phyloP scores from a whole-genome alignment of 2,329 filamentous ascomycete genomes.

The Fusarium papillatum region DNA sequence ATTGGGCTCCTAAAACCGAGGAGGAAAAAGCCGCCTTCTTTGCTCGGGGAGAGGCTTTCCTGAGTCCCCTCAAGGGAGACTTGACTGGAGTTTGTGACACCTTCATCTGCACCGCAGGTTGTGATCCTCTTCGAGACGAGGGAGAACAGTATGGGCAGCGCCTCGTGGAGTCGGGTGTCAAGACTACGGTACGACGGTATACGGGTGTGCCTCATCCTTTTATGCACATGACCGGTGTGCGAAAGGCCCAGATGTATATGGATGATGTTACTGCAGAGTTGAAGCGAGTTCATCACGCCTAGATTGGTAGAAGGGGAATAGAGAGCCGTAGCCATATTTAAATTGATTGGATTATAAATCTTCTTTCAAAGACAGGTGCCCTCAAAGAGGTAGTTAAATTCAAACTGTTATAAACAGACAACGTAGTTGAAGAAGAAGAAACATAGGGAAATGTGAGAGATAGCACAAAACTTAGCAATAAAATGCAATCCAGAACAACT shows the following conservation, averaged over 20 bases:
- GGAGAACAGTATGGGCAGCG: background rate
- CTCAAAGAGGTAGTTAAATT: background rate
- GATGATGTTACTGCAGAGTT: background rate
- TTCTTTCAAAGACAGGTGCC: background rate
- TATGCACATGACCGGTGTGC: background rate
- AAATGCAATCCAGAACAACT: too few relatives aligned
- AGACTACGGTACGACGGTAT: background rate
- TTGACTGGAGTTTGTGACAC: background rate
- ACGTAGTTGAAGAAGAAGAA: too few relatives aligned
- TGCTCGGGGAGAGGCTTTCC: background rate
- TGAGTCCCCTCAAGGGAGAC: background rate
- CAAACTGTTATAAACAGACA: background rate
- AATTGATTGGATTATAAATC: background rate
- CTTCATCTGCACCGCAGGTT: background rate
- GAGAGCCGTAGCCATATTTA: background rate
- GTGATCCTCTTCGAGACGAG: background rate
- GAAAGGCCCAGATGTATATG: background rate
- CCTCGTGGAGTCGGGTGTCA: background rate
- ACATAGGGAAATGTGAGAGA: too few relatives aligned
- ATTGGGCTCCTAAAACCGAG: background rate
- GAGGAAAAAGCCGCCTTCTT: background rate
- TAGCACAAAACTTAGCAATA: too few relatives aligned
- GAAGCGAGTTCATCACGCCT: background rate
- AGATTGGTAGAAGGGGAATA: background rate
- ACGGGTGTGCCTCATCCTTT: background rate